Evolutionary conservation across 495 filamentous ascomycete genomes (phyloP).

Genomic region (Pyrenopolyporus hunteri): DNA sequence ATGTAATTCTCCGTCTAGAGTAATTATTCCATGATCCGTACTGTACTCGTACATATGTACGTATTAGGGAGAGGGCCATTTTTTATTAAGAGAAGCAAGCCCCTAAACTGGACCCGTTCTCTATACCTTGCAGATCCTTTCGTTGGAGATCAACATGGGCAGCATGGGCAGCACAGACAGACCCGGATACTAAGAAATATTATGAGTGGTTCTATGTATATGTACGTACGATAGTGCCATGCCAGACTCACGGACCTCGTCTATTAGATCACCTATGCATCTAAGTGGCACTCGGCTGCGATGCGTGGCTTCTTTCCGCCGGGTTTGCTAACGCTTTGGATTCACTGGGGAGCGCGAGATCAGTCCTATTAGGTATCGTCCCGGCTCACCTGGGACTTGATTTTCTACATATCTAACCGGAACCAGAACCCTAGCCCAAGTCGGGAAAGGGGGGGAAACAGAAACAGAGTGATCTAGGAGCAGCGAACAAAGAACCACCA

Average conservation of each 20-base stretch:
- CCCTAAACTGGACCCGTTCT: constrained; percentile 27
- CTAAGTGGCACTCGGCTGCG: constrained; percentile 29
- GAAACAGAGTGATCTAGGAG: constrained; percentile 6
- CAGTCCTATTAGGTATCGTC: constrained; percentile 1
- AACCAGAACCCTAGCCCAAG: constrained; percentile 17
- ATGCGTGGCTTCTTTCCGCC: constrained; percentile 18
- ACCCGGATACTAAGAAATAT: constrained; percentile 6
- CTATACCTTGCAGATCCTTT: constrained; percentile 29
- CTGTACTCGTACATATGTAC: background rate
- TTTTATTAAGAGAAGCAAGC: constrained; percentile 29
- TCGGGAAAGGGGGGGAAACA: constrained; percentile 16
- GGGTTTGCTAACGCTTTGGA: constrained; percentile 15
- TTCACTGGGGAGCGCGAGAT: constrained; percentile 13
- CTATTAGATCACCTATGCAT: constrained; percentile 31
- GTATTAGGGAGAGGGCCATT: no score
- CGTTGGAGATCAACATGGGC: constrained; percentile 28
- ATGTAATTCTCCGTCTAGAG: background rate
- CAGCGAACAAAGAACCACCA: constrained; percentile 6
- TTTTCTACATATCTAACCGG: constrained; percentile 12
- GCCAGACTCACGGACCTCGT: constrained; percentile 33
- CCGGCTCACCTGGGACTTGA: constrained; percentile 17
- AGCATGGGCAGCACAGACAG: constrained; percentile 30
- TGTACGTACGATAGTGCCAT: constrained; percentile 14
- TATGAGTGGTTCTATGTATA: constrained; percentile 1
- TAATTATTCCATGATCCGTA: background rate